Percentiles rank a stretch among this genome's conserved stretches.
Evolutionary conservation across 2,329 filamentous ascomycete genomes (phyloP).

Genomic region (Colletotrichum sp.): DNA sequence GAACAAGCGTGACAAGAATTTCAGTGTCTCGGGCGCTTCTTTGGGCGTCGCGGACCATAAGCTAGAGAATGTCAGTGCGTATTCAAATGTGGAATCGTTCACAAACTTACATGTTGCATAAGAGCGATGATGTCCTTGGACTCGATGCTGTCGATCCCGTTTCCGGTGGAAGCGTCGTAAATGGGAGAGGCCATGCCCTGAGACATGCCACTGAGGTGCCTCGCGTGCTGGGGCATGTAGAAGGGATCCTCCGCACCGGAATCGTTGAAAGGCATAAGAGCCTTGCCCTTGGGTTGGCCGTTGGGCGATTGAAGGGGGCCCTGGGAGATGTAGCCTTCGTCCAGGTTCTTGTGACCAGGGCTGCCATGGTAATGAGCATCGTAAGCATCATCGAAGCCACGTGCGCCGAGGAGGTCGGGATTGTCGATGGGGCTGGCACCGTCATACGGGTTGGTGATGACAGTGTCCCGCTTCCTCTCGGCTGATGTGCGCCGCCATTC

Average conservation of each 20-base stretch:
- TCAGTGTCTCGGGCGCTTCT: slow-evolving; percentile 96
- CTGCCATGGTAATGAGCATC: slow-evolving; percentile 57
- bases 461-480: slow-evolving; percentile 69
- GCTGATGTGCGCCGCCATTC: slow-evolving; percentile 68
- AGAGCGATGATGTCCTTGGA: slow-evolving; percentile 96
- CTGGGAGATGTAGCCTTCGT: slow-evolving; percentile 93
- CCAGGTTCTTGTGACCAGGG: slow-evolving; percentile 66
- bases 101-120: slow-evolving; percentile 84
- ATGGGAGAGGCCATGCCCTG: slow-evolving; percentile 89
- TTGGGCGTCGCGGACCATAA: slow-evolving; percentile 96
- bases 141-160: slow-evolving; percentile 88
- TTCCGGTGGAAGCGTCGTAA: slow-evolving; percentile 88
- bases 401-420: slow-evolving; percentile 51
- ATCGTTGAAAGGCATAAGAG: slow-evolving; percentile 40
- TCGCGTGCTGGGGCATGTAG: slow-evolving; percentile 60
- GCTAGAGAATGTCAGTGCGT: slow-evolving; percentile 46
- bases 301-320: slow-evolving; percentile 63
- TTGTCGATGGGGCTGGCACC: slow-evolving; percentile 67
- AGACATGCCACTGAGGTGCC: slow-evolving; percentile 86
- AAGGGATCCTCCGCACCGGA: slow-evolving; percentile 71
- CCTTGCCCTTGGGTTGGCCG: slow-evolving; percentile 60
- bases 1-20: slow-evolving; percentile 91
- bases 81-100: neutral
- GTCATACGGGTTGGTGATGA: slow-evolving; percentile 72
- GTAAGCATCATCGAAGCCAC: slow-evolving; percentile 44